These are phyloP conservation scores for Murraya paniculata DNA, from an alignment of 345 rosid genomes.

Conservation along the genomic window DNA sequence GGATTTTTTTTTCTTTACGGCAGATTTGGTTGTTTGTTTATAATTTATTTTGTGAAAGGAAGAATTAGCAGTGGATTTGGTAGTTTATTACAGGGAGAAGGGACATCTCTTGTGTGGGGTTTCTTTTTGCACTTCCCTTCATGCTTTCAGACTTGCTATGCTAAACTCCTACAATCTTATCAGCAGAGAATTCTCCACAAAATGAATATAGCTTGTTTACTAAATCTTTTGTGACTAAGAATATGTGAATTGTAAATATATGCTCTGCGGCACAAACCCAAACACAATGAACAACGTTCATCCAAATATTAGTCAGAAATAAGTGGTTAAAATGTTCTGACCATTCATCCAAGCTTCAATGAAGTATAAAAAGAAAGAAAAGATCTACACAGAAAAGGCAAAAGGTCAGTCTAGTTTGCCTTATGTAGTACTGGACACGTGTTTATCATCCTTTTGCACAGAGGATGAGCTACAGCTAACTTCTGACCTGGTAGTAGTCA, in stretches of 20 bases:
- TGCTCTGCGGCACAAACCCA: neutral
- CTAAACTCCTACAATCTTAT: neutral
- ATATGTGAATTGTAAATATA: neutral
- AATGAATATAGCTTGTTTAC: neutral
- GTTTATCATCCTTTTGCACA: constrained; percentile 3
- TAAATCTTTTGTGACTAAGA: neutral
- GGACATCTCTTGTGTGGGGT: neutral
- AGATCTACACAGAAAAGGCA: neutral
- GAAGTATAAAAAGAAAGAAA: no score
- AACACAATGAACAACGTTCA: neutral
- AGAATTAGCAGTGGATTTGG: neutral
- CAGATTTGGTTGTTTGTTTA: neutral
- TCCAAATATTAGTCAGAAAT: neutral
- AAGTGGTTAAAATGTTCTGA: neutral
- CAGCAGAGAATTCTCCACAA: neutral
- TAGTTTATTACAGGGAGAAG: neutral
- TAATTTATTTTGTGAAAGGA: neutral
- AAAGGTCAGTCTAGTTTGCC: constrained; percentile 1
- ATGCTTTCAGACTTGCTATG: no score
- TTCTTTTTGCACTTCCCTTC: neutral
- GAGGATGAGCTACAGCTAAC: constrained; percentile 20
- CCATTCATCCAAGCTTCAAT: neutral
- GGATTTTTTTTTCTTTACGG: neutral
- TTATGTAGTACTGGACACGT: constrained; percentile 12
- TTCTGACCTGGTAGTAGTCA: constrained; percentile 26